Conservation (phyloP, 352 stramenopile genomes). For the Globisporangium uncinulatum region DNA sequence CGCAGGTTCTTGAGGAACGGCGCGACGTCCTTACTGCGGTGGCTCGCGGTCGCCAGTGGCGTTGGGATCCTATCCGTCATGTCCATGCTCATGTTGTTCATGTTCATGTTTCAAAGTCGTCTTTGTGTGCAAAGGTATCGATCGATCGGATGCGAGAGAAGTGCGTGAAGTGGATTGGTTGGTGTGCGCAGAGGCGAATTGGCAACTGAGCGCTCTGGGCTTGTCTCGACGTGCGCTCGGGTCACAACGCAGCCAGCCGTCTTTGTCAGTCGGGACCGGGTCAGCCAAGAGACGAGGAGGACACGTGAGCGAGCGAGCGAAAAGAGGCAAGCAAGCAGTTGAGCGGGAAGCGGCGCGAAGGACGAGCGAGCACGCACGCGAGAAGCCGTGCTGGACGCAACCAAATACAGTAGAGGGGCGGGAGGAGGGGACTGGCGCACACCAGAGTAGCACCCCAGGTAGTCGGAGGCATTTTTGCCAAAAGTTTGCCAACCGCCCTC, state of each 20-base stretch:
- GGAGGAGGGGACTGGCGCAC: too few relatives aligned
- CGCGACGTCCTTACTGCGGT: slow-evolving; percentile 38
- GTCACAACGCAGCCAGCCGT: too few relatives aligned
- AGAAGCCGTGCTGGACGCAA: not conserved
- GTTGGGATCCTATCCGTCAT: not conserved
- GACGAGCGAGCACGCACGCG: not conserved
- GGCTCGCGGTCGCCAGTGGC: not conserved
- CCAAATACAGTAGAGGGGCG: not conserved
- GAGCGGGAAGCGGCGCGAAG: not conserved
- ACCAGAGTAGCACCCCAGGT: too few relatives aligned
- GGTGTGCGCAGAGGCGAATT: not conserved
- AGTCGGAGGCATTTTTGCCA: too few relatives aligned
- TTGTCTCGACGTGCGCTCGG: too few relatives aligned
- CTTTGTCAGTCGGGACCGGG: not conserved
- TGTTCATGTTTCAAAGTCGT: not conserved
- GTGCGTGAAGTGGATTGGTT: not conserved
- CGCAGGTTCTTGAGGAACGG: slow-evolving; percentile 68
- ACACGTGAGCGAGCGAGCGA: not conserved
- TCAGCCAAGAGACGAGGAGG: not conserved
- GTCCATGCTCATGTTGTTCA: not conserved
- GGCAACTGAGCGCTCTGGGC: not conserved
- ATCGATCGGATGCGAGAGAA: too few relatives aligned
- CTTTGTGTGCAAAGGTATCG: too few relatives aligned
- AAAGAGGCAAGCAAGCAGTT: not conserved
- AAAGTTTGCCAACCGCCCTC: too few relatives aligned